These are phyloP conservation scores for Brasenia schreberi DNA, from an alignment of 164 flowering plant genomes.

Conservation along the genomic window DNA sequence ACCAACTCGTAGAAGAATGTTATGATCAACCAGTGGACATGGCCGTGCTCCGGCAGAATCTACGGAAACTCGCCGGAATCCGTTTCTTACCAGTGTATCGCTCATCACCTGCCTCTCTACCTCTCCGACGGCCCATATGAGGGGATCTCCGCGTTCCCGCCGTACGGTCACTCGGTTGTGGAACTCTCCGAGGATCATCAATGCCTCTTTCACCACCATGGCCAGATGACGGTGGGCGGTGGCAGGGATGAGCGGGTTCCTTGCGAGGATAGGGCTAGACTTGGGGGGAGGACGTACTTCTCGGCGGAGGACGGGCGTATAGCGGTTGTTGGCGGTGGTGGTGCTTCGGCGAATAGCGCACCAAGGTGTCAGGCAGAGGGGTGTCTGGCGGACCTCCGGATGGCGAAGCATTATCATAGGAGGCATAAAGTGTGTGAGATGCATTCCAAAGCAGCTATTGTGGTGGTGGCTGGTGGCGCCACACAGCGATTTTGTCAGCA, in stretches of 20 bases:
- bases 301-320: background rate
- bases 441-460: conserved; percentile 64
- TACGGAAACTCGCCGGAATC: background rate
- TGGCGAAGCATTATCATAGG: conserved; percentile 50
- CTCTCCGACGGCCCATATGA: background rate
- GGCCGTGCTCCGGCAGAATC: background rate
- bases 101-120: background rate
- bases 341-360: background rate
- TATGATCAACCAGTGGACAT: background rate
- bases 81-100: background rate
- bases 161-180: background rate
- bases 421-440: conserved; percentile 71
- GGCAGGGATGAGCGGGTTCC: background rate
- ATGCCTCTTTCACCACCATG: background rate
- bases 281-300: background rate
- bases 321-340: background rate
- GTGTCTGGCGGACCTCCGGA: conserved; percentile 43
- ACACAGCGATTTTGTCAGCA: conserved; percentile 83
- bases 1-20: background rate
- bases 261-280: background rate
- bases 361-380: conserved; percentile 56
- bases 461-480: conserved; percentile 30
- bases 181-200: background rate
- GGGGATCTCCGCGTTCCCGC: background rate
- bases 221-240: background rate